Conservation (phyloP, 768 basidiomycete species). For the Leucosporidium creatinivorum region DNA sequence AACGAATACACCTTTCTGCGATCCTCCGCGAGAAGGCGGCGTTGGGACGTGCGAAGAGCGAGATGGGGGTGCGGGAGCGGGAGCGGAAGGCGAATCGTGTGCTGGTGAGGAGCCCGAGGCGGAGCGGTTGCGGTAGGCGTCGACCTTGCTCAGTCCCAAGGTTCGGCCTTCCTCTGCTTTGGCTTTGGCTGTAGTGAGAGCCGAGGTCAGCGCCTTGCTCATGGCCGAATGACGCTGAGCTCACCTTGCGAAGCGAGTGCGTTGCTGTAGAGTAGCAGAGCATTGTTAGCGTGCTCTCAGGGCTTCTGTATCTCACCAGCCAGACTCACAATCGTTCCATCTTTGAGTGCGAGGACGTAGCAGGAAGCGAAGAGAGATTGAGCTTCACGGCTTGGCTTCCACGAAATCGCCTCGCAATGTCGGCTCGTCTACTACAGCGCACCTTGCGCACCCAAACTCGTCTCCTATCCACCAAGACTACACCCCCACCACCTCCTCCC, state of each 20-base stretch:
- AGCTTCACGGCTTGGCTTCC: not conserved
- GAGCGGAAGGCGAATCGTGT: not conserved
- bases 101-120: not conserved
- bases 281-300: not conserved
- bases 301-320: too few relatives aligned
- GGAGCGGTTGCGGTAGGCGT: not conserved
- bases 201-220: not conserved
- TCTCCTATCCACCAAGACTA: not conserved
- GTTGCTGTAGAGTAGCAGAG: not conserved
- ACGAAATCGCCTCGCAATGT: not conserved
- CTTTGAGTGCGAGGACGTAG: not conserved
- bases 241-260: not conserved
- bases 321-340: not conserved
- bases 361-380: not conserved
- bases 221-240: not conserved
- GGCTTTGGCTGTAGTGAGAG: conserved; percentile 1
- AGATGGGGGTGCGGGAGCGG: not conserved
- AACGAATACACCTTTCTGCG: conserved; percentile 3
- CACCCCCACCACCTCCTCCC: not conserved
- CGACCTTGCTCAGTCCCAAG: not conserved
- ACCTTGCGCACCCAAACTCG: not conserved
- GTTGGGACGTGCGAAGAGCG: not conserved
- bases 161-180: not conserved
- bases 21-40: not conserved
- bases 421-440: not conserved